Percentiles rank a stretch among this genome's conserved stretches.
These are phyloP conservation scores for Hypoxylon sp. DNA, from an alignment of 2,329 filamentous ascomycete genomes.

Conservation along the genomic window DNA sequence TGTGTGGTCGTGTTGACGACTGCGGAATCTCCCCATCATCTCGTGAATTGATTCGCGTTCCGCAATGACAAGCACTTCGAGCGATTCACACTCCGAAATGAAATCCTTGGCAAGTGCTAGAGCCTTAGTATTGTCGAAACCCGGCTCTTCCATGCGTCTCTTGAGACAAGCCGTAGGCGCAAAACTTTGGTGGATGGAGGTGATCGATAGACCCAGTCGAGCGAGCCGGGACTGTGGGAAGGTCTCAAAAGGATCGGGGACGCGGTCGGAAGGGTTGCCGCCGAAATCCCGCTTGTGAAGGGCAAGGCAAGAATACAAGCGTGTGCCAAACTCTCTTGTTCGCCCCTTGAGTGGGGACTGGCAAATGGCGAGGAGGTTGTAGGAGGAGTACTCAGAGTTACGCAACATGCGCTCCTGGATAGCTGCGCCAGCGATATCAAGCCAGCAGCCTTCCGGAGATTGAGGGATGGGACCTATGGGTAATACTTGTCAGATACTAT, in stretches of 20 bases:
- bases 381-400: conserved; percentile 72
- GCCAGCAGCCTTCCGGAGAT: conserved; percentile 66
- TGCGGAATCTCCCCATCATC: conserved; percentile 64
- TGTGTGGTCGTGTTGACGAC: conserved; percentile 74
- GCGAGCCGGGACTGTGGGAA: conserved; percentile 37
- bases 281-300: conserved; percentile 56
- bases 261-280: conserved; percentile 56
- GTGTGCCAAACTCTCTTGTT: conserved; percentile 59
- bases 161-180: conserved; percentile 5
- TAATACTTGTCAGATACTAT: conserved; percentile 44
- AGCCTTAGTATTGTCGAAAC: conserved; percentile 44
- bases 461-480: conserved; percentile 54
- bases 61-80: conserved; percentile 61
- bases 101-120: conserved; percentile 56
- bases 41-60: conserved; percentile 58
- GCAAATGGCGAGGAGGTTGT: conserved; percentile 81
- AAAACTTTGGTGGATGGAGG: conserved; percentile 12
- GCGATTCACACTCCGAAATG: conserved; percentile 54
- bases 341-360: conserved; percentile 70
- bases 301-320: conserved; percentile 55
- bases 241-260: conserved; percentile 31
- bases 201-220: conserved; percentile 33
- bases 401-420: conserved; percentile 76
- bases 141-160: conserved; percentile 11
- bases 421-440: conserved; percentile 70